Conservation (phyloP, 495 filamentous ascomycete species). For the Aspergillus olivimuriae region DNA sequence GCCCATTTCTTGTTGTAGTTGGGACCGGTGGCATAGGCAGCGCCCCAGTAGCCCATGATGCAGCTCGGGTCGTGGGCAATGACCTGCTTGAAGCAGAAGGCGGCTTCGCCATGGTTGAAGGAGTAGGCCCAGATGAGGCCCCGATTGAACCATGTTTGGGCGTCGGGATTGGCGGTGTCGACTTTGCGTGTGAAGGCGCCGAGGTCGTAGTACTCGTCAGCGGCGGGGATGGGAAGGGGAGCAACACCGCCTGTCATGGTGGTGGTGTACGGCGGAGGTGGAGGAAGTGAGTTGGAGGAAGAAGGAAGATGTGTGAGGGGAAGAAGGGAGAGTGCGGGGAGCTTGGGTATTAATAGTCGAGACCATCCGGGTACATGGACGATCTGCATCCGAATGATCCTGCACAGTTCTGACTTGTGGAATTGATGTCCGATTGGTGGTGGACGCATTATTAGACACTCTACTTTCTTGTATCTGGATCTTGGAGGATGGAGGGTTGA, state of each 20-base stretch:
- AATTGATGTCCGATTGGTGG: no score
- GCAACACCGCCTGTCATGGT: neutral
- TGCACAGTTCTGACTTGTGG: no score
- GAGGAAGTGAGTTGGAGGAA: no score
- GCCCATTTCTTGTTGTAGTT: slow-evolving; percentile 70
- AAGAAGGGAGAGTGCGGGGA: no score
- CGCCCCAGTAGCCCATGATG: slow-evolving; percentile 59
- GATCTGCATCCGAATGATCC: no score
- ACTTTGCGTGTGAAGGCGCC: slow-evolving; percentile 44
- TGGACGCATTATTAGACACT: no score
- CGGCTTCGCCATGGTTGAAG: slow-evolving; percentile 61
- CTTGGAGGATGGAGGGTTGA: no score
- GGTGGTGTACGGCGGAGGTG: neutral
- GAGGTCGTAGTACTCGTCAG: slow-evolving; percentile 47
- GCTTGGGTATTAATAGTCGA: no score
- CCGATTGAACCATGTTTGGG: slow-evolving; percentile 55
- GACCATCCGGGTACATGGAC: no score
- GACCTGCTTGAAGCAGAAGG: slow-evolving; percentile 52
- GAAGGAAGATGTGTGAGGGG: neutral
- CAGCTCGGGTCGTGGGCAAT: slow-evolving; percentile 44
- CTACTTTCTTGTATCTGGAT: no score
- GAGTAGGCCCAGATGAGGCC: slow-evolving; percentile 57
- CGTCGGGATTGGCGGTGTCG: slow-evolving; percentile 35
- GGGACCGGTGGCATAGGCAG: slow-evolving; percentile 55
- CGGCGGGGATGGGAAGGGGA: neutral